Conservation (phyloP, 164 flowering plant species). For the Chimonanthus praecox region DNA sequence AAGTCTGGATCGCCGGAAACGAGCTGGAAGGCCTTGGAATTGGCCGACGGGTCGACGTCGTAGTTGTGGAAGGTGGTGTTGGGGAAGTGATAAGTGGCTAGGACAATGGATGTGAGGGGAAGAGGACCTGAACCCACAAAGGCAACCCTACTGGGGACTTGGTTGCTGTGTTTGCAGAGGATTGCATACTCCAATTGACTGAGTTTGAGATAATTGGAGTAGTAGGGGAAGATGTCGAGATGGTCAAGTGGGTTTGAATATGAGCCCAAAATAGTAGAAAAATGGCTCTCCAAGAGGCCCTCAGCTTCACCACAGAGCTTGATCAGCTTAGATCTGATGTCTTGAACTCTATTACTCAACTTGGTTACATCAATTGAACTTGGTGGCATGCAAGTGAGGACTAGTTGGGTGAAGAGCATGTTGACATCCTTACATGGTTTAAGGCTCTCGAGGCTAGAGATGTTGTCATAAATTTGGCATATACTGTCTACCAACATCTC, state of each 20-base stretch:
- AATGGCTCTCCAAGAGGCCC: conserved; percentile 70
- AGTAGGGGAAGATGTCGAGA: conserved; percentile 71
- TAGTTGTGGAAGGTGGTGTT: conserved; percentile 69
- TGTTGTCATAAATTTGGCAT: conserved; percentile 53
- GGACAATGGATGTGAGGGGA: conserved; percentile 78
- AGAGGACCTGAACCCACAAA: conserved; percentile 94
- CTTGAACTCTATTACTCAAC: conserved; percentile 39
- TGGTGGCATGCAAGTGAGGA: conserved; percentile 73
- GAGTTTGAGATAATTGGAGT: conserved; percentile 72
- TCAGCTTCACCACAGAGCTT: conserved; percentile 81
- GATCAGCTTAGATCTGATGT: conserved; percentile 60
- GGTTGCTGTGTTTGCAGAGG: conserved; percentile 34
- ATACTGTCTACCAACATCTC: conserved; percentile 49
- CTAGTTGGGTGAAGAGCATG: conserved; percentile 80
- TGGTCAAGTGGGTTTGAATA: conserved; percentile 62
- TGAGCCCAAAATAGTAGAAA: conserved; percentile 49
- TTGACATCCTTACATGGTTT: conserved; percentile 78
- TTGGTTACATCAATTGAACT: conserved; percentile 59
- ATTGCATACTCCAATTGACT: conserved; percentile 52
- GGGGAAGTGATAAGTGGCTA: conserved; percentile 62
- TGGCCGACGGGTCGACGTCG: conserved; percentile 68
- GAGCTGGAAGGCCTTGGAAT: conserved; percentile 47
- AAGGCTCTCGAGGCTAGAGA: conserved; percentile 66
- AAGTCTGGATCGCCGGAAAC: conserved; percentile 57
- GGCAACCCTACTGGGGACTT: conserved; percentile 51